Evolutionary conservation across 768 basidiomycete species (phyloP), one percentile per base, ranked within the genome.

Genomic region (Lentinula boryana): DNA sequence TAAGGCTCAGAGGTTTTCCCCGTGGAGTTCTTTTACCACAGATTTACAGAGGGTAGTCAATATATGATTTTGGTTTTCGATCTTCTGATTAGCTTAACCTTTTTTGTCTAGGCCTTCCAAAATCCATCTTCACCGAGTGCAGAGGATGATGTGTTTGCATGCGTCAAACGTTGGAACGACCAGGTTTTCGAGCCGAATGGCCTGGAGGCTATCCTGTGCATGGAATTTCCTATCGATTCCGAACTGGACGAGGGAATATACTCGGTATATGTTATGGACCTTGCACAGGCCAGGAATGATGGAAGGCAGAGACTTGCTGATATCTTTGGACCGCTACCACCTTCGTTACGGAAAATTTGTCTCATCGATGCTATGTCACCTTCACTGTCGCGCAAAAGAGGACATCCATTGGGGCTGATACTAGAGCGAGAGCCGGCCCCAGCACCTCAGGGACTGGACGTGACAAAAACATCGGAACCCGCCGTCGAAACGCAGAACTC

Each of bases 221-320:
- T 57, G 31, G 56, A 57, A 57, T 57, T 43, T 38, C 56, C 56
- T 35, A 16, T 43, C 41, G 41, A 27, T 5, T 44, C 41, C 12
- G 23, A 27, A 46, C n/a, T 7, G 18, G 40, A 41, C 5, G 21
- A 57, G 16, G 27, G 41, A 9, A 44, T 57, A 57, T 57, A 41
- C n/a, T 36, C 56, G 1, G 41, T 57, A 16, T 57, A 57, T 35
- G n/a, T 57, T 10, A 56, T 56, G 54, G 54, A 56, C 21, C n/a
- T 56, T 41, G 36, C 40, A 21, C 54, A 56, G 9, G 54, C 54
- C 18, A 32, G 36, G 9, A 8, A 16, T n/a, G 56, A 44, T 23
- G 32, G 41, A 13, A 41, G 13, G 27, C 27, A 44, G 10, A 46
- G 27, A 31, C 41, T 57, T 31, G 56, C 15, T 21, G 41, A 57